Percentiles rank a stretch among this genome's conserved stretches.
Conservation (phyloP, 2,329 filamentous ascomycete species). For the Ceratocystis lukuohia region DNA sequence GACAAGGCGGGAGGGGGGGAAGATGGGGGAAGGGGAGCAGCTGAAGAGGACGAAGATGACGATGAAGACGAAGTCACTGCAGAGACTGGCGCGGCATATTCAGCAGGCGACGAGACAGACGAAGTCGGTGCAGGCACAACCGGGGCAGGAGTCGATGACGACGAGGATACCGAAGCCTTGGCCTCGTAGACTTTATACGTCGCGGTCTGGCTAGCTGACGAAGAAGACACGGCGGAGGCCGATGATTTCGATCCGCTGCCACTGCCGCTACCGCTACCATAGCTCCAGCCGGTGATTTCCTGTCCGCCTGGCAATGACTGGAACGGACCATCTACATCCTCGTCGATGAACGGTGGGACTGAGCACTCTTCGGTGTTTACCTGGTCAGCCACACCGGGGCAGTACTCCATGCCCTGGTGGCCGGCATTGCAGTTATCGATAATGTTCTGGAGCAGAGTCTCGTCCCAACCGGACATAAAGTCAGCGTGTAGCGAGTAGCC, state of each 20-base stretch:
- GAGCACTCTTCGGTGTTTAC: conserved; percentile 40
- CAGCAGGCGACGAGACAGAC: no score
- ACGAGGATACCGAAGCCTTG: conserved; percentile 11
- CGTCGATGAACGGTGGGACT: conserved; percentile 35
- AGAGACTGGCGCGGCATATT: no score
- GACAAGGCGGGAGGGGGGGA: background rate
- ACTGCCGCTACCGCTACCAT: conserved; percentile 28
- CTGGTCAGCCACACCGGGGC: conserved; percentile 42
- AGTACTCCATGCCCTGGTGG: conserved; percentile 47
- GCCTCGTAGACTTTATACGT: conserved; percentile 7
- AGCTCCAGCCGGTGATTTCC: conserved; percentile 39
- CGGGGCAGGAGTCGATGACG: conserved; percentile 5
- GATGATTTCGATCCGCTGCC: background rate
- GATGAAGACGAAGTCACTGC: background rate
- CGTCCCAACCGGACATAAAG: conserved; percentile 62
- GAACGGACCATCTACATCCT: conserved; percentile 33
- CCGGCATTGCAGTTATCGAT: conserved; percentile 53
- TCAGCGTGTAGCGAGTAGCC: conserved; percentile 60
- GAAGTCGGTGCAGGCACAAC: background rate
- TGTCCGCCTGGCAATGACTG: conserved; percentile 42
- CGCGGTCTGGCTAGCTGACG: background rate
- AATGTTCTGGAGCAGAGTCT: conserved; percentile 48
- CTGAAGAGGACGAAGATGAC: background rate
- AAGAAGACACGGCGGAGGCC: background rate
- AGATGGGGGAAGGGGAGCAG: background rate